Conservation (phyloP, 1,284 basidiomycete species). For the Ganoderma sinense region DNA sequence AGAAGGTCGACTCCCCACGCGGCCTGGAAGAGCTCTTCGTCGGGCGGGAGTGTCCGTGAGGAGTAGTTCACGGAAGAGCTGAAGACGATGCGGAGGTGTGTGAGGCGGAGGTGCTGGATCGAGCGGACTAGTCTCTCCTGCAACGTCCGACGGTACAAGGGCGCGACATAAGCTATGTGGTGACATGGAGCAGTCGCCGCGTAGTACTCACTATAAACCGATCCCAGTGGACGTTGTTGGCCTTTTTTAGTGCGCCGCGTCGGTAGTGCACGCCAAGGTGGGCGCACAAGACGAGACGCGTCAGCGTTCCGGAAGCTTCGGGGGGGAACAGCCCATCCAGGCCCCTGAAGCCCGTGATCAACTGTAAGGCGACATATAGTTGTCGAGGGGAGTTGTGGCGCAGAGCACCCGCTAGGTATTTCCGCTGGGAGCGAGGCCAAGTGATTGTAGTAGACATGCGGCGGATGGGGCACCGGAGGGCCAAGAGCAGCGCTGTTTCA, state of each 20-base stretch:
- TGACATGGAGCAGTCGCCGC: too few relatives aligned
- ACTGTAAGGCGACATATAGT: not conserved
- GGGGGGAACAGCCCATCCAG: not conserved
- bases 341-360: not conserved
- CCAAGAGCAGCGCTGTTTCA: not conserved
- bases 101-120: not conserved
- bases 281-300: not conserved
- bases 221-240: not conserved
- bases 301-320: not conserved
- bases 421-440: too few relatives aligned
- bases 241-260: not conserved
- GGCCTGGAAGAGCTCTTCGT: too few relatives aligned
- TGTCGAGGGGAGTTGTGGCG: not conserved
- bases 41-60: not conserved
- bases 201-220: not conserved
- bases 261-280: too few relatives aligned
- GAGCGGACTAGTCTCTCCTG: not conserved
- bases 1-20: not conserved
- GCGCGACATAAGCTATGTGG: too few relatives aligned
- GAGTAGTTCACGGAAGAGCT: not conserved
- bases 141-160: too few relatives aligned
- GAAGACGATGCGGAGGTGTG: not conserved
- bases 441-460: not conserved
- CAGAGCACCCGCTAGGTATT: not conserved
- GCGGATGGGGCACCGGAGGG: not conserved